A percentile compares a stretch with the other conserved stretches of the same genome.
These are phyloP conservation scores for Ceratobasidium sp. DNA, from an alignment of 1,284 basidiomycete species.

Conservation along the genomic window DNA sequence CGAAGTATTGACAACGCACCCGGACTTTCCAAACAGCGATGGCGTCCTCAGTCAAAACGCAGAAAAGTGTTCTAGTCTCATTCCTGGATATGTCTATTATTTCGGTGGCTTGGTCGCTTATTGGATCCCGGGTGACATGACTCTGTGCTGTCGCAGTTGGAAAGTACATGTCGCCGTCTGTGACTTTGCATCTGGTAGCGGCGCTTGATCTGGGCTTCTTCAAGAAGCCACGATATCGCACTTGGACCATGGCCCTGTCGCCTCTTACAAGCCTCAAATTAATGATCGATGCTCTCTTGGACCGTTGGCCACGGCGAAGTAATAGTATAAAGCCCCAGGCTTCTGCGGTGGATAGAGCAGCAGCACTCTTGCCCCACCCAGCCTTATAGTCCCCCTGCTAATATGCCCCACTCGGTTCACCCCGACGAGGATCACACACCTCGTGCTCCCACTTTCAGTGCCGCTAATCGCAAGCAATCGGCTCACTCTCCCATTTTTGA, in stretches of 20 bases:
- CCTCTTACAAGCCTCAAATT: slow-evolving; percentile 7
- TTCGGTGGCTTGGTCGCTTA: slow-evolving; percentile 57
- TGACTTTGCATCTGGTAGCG: not conserved
- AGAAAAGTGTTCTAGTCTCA: slow-evolving; percentile 78
- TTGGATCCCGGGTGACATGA: slow-evolving; percentile 57
- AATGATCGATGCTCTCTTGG: not conserved
- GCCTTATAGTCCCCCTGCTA: no score
- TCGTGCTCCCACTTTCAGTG: not conserved
- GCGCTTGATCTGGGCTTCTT: slow-evolving; percentile 10
- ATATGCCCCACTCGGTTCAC: slow-evolving; percentile 26
- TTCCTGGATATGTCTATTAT: slow-evolving; percentile 67
- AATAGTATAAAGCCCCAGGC: not conserved
- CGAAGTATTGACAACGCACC: slow-evolving; percentile 57
- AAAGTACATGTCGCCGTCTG: slow-evolving; percentile 68
- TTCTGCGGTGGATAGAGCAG: no score
- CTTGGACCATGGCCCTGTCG: slow-evolving; percentile 27
- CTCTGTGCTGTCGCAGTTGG: slow-evolving; percentile 76
- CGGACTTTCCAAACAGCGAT: slow-evolving; percentile 82
- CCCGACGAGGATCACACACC: slow-evolving; percentile 20
- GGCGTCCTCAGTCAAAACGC: slow-evolving; percentile 68
- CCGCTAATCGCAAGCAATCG: slow-evolving; percentile 1
- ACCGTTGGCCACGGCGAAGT: not conserved
- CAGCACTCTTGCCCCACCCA: no score
- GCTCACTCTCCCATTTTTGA: no score
- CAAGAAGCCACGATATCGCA: not conserved